Percentiles rank a stretch among this genome's conserved stretches.
Evolutionary conservation across 1,284 basidiomycete genomes (phyloP).

Genomic region (Tranzscheliella williamsii): DNA sequence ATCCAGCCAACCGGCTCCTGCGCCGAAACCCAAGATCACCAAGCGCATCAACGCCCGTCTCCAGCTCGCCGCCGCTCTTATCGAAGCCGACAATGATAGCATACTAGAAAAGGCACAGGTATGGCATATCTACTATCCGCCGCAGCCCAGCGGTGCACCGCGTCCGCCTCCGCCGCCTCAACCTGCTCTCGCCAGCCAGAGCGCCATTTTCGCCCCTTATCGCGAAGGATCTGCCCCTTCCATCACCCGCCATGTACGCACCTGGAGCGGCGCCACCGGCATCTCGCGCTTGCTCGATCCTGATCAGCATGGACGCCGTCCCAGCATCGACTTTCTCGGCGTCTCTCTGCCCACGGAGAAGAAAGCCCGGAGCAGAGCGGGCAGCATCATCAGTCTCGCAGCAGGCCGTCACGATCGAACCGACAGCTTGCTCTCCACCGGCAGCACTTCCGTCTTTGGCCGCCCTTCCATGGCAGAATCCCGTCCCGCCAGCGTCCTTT

Average conservation of each 20-base stretch:
- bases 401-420: conserved; percentile 14
- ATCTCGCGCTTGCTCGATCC: conserved; percentile 27
- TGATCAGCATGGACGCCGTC: conserved; percentile 22
- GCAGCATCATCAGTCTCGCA: conserved; percentile 14
- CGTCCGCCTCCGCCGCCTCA: conserved; percentile 38
- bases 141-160: conserved; percentile 9
- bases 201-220: conserved; percentile 52
- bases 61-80: conserved; percentile 57
- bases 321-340: conserved; percentile 51
- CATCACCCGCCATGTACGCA: conserved; percentile 34
- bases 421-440: conserved; percentile 28
- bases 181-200: conserved; percentile 48
- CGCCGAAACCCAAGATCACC: conserved; percentile 36
- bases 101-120: conserved; percentile 41
- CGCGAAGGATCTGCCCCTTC: conserved; percentile 19
- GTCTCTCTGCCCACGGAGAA: conserved; percentile 45
- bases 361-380: conserved; percentile 25
- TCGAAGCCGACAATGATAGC: conserved; percentile 58
- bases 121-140: conserved; percentile 32
- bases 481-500: conserved; percentile 13
- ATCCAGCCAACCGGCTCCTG: conserved; percentile 6
- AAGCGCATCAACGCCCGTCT: conserved; percentile 50
- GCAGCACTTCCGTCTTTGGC: conserved; percentile 16
- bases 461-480: conserved; percentile 23
- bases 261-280: conserved; percentile 34